Percentiles rank a stretch among this genome's conserved stretches.
Conservation (phyloP, 1,284 basidiomycete species). For the Cryptococcus amylolentus region DNA sequence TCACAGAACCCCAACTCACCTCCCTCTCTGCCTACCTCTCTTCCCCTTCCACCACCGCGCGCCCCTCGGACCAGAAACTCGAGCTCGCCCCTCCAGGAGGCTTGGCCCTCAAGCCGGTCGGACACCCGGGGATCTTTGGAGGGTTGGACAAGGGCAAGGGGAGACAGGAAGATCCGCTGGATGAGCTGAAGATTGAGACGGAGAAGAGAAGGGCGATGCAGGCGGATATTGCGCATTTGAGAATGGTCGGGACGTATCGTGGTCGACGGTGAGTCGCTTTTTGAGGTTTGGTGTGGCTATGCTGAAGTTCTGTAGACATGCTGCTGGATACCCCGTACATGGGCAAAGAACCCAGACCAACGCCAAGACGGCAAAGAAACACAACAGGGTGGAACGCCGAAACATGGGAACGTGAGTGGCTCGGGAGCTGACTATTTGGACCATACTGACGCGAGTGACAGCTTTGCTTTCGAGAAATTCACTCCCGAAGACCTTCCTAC, state of each 20-base stretch:
- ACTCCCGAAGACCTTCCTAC: not conserved
- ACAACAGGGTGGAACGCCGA: constrained; percentile 51
- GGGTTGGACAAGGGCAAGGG: not conserved
- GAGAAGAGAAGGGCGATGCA: constrained; percentile 53
- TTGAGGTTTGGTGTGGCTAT: not conserved
- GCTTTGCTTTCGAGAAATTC: not conserved
- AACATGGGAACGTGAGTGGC: constrained; percentile 27
- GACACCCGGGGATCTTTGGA: constrained; percentile 2
- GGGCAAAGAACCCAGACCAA: constrained; percentile 57
- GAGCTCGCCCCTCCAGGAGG: constrained; percentile 16
- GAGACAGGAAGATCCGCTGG: constrained; percentile 44
- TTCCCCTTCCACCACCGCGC: constrained; percentile 48
- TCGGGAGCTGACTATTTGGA: not conserved
- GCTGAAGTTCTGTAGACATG: constrained; percentile 45
- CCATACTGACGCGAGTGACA: not conserved
- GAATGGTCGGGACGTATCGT: constrained; percentile 54
- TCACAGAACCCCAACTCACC: constrained; percentile 56
- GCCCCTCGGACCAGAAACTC: constrained; percentile 17
- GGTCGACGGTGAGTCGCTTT: constrained; percentile 46
- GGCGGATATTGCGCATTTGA: constrained; percentile 55
- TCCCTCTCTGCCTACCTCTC: constrained; percentile 56
- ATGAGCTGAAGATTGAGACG: constrained; percentile 54
- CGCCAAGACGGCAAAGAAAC: constrained; percentile 53
- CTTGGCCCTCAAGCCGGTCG: not conserved
- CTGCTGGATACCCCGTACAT: constrained; percentile 54